Conservation (phyloP, 495 filamentous ascomycete genomes). For the Podospora anserina region DNA sequence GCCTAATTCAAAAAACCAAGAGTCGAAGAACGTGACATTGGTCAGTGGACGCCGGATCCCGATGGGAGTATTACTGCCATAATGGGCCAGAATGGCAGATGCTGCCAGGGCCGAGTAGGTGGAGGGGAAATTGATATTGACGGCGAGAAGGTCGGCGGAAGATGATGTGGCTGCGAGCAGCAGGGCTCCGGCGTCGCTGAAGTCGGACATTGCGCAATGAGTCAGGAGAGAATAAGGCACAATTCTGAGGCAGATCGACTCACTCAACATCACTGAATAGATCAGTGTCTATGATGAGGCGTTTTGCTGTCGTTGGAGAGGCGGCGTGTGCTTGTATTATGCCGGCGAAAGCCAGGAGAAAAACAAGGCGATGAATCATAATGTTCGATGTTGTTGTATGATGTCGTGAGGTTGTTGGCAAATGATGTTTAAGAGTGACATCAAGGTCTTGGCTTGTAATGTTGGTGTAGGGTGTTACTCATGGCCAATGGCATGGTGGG, state of each 20-base stretch:
- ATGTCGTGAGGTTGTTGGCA: too few relatives aligned
- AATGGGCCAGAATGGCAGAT: slow-evolving; percentile 44
- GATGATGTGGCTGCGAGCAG: slow-evolving; percentile 36
- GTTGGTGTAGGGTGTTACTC: too few relatives aligned
- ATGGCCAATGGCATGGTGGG: too few relatives aligned
- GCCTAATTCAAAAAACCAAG: slow-evolving; percentile 31
- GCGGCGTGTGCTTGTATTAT: not conserved
- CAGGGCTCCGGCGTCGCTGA: slow-evolving; percentile 38
- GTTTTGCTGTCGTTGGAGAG: slow-evolving; percentile 15
- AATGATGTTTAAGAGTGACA: too few relatives aligned
- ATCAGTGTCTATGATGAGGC: slow-evolving; percentile 42
- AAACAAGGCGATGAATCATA: not conserved
- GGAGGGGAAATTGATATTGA: slow-evolving; percentile 45
- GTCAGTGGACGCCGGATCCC: slow-evolving; percentile 40
- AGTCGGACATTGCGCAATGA: not conserved
- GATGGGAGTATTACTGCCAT: slow-evolving; percentile 39
- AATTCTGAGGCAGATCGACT: not conserved
- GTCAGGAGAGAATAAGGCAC: not conserved
- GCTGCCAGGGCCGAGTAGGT: slow-evolving; percentile 41
- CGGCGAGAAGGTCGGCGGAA: slow-evolving; percentile 36
- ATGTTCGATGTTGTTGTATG: too few relatives aligned
- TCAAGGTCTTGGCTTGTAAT: too few relatives aligned
- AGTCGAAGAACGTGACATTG: slow-evolving; percentile 44
- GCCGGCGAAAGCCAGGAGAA: not conserved
- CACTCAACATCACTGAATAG: slow-evolving; percentile 46